phyloP scores from a whole-genome alignment of 176 grass and related monocot genomes.

The Triticum dicoccoides region DNA sequence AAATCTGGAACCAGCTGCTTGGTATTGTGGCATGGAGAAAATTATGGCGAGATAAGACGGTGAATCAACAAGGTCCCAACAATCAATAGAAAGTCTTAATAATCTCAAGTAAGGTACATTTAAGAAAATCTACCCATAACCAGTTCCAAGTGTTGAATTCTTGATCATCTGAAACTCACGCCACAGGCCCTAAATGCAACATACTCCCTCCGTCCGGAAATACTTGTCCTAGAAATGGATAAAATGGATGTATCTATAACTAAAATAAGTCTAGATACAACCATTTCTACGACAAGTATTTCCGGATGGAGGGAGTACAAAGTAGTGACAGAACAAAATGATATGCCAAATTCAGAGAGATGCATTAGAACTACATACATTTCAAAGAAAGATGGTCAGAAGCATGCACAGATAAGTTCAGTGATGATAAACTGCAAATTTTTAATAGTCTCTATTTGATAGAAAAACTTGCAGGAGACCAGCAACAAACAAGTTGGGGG shows the following conservation, averaged over 20 bases:
- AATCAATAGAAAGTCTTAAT: background rate
- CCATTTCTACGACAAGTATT: too few species aligned
- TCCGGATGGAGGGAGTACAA: background rate
- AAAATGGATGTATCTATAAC: too few species aligned
- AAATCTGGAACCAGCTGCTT: background rate
- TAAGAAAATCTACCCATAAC: background rate
- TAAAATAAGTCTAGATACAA: too few species aligned
- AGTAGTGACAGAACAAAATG: background rate
- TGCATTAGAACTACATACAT: background rate
- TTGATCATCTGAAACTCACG: constrained; percentile 7
- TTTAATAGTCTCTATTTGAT: background rate
- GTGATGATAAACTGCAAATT: background rate
- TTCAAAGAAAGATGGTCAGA: background rate
- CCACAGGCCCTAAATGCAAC: background rate
- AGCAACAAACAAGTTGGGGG: background rate
- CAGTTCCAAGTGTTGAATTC: background rate
- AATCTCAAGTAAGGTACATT: background rate
- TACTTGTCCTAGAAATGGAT: too few species aligned
- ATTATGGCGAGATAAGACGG: background rate
- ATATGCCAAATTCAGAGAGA: background rate
- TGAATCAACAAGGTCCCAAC: background rate
- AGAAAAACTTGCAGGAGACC: background rate
- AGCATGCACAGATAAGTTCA: background rate
- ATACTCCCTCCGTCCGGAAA: background rate
- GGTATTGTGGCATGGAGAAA: background rate